phyloP scores from a whole-genome alignment of 495 filamentous ascomycete genomes.

The Penicillium diatomitis region DNA sequence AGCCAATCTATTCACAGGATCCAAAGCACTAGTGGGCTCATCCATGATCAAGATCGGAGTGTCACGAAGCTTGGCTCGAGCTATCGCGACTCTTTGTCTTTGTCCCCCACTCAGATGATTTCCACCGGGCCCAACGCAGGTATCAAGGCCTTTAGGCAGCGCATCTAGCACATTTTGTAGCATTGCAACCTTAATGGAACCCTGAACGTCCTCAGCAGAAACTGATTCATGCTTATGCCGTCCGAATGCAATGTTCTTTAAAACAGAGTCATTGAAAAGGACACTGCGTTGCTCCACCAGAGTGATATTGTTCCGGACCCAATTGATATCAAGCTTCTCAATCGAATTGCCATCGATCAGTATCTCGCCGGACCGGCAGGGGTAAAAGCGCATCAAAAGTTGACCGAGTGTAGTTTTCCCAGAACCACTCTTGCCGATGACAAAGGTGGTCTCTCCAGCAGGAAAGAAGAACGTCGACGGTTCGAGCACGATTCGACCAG shows the following conservation, averaged over 20 bases:
- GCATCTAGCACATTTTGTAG: slow-evolving; percentile 62
- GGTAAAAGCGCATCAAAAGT: slow-evolving; percentile 69
- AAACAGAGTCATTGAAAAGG: slow-evolving; percentile 77
- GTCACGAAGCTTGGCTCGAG: slow-evolving; percentile 68
- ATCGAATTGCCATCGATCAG: slow-evolving; percentile 57
- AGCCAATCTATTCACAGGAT: slow-evolving; percentile 58
- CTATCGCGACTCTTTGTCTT: slow-evolving; percentile 65
- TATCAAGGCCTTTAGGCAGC: slow-evolving; percentile 68
- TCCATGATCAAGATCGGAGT: slow-evolving; percentile 77
- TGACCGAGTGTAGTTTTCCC: slow-evolving; percentile 88
- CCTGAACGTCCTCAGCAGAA: slow-evolving; percentile 43
- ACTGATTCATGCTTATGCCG: slow-evolving; percentile 39
- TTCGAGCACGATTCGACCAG: slow-evolving; percentile 50
- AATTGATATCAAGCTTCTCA: slow-evolving; percentile 52
- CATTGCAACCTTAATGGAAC: slow-evolving; percentile 51
- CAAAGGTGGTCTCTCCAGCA: slow-evolving; percentile 64
- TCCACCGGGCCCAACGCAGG: slow-evolving; percentile 60
- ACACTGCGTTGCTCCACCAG: slow-evolving; percentile 75
- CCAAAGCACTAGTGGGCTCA: slow-evolving; percentile 75
- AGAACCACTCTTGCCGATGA: slow-evolving; percentile 81
- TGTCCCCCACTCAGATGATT: slow-evolving; percentile 78
- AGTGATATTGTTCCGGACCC: slow-evolving; percentile 73
- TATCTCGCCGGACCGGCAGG: slow-evolving; percentile 55
- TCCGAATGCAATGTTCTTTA: slow-evolving; percentile 75
- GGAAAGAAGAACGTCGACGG: slow-evolving; percentile 58